Evolutionary conservation across 1,284 basidiomycete genomes (phyloP).

Genomic region (Tetrapyrgos nigripes): DNA sequence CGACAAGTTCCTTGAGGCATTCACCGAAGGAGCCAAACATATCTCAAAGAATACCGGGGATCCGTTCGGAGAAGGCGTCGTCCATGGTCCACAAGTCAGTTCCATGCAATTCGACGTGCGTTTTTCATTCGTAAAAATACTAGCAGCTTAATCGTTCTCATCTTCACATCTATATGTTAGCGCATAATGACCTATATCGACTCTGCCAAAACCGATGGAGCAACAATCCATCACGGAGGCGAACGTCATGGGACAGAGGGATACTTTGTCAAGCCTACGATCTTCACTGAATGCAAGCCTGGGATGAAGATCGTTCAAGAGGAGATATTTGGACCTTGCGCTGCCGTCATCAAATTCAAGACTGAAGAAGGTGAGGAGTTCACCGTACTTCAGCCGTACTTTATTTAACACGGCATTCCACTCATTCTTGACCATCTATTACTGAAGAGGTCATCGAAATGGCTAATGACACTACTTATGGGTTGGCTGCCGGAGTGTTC

Average conservation of each 20-base stretch:
- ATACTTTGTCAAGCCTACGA: too few species aligned
- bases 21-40: conserved; percentile 58
- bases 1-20: conserved; percentile 69
- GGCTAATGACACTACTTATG: conserved; percentile 60
- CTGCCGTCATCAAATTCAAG: conserved; percentile 74
- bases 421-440: too few species aligned
- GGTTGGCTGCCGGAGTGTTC: conserved; percentile 83
- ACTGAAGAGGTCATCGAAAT: too few species aligned
- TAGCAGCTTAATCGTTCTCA: neutral
- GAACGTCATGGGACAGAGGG: conserved; percentile 75
- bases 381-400: too few species aligned
- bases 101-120: conserved; percentile 48
- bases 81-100: conserved; percentile 51
- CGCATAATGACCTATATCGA: conserved; percentile 89
- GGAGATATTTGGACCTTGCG: conserved; percentile 92
- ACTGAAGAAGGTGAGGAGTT: conserved; percentile 59
- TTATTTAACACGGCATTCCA: too few species aligned
- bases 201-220: conserved; percentile 84
- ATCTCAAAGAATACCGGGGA: conserved; percentile 68
- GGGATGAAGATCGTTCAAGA: too few species aligned
- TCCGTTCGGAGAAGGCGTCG: conserved; percentile 18
- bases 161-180: conserved; percentile 32
- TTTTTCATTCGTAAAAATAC: conserved; percentile 16
- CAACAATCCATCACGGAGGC: conserved; percentile 81
- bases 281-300: too few species aligned